phyloP scores from a whole-genome alignment of 2,329 filamentous ascomycete species.

The Lecanicillium sp. region DNA sequence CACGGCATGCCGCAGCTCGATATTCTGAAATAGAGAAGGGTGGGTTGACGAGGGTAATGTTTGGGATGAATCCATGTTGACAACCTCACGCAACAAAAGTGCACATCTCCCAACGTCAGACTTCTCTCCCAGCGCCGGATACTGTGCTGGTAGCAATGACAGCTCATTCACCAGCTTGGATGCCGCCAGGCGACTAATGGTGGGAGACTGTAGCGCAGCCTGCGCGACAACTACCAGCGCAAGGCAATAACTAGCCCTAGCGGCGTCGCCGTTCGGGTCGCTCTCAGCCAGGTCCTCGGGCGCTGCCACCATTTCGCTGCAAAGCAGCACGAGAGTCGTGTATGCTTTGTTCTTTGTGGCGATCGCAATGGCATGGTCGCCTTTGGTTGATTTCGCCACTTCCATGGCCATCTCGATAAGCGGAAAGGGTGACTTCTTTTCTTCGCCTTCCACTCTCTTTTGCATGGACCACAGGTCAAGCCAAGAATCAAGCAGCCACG shows the following conservation, averaged over 20 bases:
- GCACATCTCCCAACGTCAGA: constrained; percentile 32
- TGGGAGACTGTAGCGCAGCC: constrained; percentile 26
- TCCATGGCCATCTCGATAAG: constrained; percentile 33
- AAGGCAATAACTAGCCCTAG: constrained; percentile 31
- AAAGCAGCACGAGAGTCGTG: constrained; percentile 36
- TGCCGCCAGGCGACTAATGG: constrained; percentile 34
- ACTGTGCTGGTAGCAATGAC: constrained; percentile 29
- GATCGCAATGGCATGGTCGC: constrained; percentile 15
- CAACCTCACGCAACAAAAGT: constrained; percentile 6
- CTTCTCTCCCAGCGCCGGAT: constrained; percentile 25
- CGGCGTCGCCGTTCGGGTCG: constrained; percentile 22
- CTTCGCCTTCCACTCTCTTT: constrained; percentile 29
- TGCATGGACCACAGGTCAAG: constrained; percentile 37
- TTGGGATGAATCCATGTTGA: neutral
- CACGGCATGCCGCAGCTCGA: constrained; percentile 24
- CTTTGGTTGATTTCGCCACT: constrained; percentile 23
- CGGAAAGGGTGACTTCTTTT: constrained; percentile 26
- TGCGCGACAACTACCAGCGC: constrained; percentile 34
- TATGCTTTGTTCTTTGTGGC: constrained; percentile 31
- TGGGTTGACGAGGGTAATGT: constrained; percentile 6
- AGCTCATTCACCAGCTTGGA: constrained; percentile 40
- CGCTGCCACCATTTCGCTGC: constrained; percentile 33
- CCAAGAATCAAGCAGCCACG: constrained; percentile 46
- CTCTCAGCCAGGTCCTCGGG: constrained; percentile 26
- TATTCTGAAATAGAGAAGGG: constrained; percentile 18